Conservation (phyloP, 345 rosid species). For the Citrus trifoliata region DNA sequence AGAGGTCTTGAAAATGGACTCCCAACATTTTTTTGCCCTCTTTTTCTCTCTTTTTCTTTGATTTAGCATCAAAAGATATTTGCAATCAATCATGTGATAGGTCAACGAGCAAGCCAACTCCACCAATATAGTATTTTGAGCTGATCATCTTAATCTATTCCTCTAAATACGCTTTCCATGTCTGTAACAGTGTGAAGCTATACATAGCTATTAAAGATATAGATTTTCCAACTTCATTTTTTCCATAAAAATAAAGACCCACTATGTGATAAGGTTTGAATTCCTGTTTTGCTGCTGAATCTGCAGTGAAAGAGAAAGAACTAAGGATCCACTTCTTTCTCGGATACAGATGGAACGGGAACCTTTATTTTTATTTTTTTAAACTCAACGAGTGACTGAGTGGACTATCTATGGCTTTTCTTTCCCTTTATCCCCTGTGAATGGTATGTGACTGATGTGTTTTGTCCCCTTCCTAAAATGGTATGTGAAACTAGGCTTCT, state of each 20-base stretch:
- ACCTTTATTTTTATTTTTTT: neutral
- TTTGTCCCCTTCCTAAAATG: too few species aligned
- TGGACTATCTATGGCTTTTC: neutral
- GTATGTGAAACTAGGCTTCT: neutral
- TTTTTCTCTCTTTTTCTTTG: neutral
- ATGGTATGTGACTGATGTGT: neutral
- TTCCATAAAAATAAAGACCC: neutral
- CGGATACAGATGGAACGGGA: neutral
- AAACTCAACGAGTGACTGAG: neutral
- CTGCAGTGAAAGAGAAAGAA: neutral
- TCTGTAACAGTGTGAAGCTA: neutral
- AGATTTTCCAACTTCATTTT: neutral
- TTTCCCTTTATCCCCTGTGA: neutral
- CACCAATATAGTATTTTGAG: neutral
- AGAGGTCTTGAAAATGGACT: slow-evolving; percentile 5
- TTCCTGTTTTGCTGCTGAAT: neutral
- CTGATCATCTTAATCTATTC: neutral
- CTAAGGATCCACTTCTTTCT: neutral
- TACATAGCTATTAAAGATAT: neutral
- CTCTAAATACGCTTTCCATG: neutral
- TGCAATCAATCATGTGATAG: neutral
- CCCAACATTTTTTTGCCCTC: neutral
- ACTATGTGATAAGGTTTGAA: neutral
- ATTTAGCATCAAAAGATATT: neutral
- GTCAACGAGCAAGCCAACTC: neutral